Base-by-base conservation (phyloP, 345 rosid genomes). In the Adansonia digitata region DNA sequence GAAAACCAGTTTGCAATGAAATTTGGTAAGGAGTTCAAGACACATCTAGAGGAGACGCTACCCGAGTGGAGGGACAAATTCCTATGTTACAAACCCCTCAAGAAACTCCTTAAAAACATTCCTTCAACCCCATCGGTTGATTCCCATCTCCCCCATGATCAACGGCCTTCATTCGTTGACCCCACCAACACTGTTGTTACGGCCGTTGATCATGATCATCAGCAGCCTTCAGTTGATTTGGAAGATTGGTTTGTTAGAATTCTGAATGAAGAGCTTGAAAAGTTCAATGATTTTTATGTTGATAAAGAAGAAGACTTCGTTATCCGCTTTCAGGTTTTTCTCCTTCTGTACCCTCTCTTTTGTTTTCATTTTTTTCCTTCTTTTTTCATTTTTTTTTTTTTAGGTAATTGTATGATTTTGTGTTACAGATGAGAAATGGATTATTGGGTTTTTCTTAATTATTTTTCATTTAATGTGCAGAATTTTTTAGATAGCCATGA, bases 21-120 rank as follows among this genome's bases (percentile, higher is more conserved):
- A 84, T 92, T 94, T 77, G 97, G 98, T 10, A 90, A 94, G 75
- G 98, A 94, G 71, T 92, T 94, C 86, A 89, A 82, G 43, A 90
- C 89, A 76, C 97, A 94, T 78, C 88, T 94, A 67, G 93, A 90
- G 86, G 97, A 94, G 73, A 92, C 94, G 20, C 81, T 94, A 40
- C 98, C 98, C 2, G 97, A 85, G 80, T 94, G 97, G 98, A 88
- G 97, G 78, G 98, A 92, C 85, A 94, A 94, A 85, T 92, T 94
- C 84, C 96, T 94, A 56, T 88, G 94, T 80, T 94, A 94, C 83
- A 92, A 94, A 71, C 97, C 93, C 76, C 84, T 94, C 69, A 94
- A 94, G 79, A 90, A 90, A 78, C 92, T 94, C 80, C 92, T 92
- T 77, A 90, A 94, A 77, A 78, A 84, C 59, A 73, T 86, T 79